Evolutionary conservation across 352 stramenopile species (phyloP).

Genomic region (Pythium chondricola): DNA sequence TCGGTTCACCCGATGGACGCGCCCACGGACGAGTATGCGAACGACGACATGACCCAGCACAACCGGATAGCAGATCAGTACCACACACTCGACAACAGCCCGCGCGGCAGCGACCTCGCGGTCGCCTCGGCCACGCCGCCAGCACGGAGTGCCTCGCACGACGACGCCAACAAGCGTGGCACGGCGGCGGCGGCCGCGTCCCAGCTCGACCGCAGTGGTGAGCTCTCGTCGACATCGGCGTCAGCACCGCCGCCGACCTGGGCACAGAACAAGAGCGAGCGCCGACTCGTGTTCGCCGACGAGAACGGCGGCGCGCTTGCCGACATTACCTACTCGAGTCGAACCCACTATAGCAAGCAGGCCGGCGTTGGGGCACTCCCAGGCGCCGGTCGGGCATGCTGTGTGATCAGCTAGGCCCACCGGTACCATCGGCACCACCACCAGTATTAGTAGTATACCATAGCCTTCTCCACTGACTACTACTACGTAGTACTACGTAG

Average conservation of each 20-base stretch:
- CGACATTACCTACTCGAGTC: conserved; percentile 65
- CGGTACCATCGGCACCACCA: too few relatives aligned
- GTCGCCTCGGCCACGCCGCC: conserved; percentile 9
- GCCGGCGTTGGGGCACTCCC: conserved; percentile 23
- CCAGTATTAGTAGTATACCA: too few relatives aligned
- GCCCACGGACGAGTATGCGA: conserved; percentile 19
- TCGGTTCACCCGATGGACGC: conserved; percentile 60
- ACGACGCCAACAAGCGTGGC: background rate
- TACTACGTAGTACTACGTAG: background rate
- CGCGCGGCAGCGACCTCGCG: conserved; percentile 9
- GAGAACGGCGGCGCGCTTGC: conserved; percentile 46
- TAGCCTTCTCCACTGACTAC: background rate
- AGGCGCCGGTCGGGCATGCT: conserved; percentile 31
- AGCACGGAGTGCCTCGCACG: too few relatives aligned
- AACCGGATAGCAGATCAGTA: conserved; percentile 28
- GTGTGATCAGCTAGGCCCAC: conserved; percentile 41
- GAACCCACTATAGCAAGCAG: conserved; percentile 81
- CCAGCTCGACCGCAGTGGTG: conserved; percentile 1
- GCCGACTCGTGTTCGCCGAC: conserved; percentile 58
- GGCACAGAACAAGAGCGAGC: conserved; percentile 23
- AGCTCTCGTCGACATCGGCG: background rate
- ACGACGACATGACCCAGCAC: conserved; percentile 14
- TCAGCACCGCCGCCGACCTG: background rate
- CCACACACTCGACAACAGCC: conserved; percentile 7
- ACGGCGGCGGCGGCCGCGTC: conserved; percentile 16